Conservation (phyloP, 345 rosid genomes). For the Citropsis articulata region DNA sequence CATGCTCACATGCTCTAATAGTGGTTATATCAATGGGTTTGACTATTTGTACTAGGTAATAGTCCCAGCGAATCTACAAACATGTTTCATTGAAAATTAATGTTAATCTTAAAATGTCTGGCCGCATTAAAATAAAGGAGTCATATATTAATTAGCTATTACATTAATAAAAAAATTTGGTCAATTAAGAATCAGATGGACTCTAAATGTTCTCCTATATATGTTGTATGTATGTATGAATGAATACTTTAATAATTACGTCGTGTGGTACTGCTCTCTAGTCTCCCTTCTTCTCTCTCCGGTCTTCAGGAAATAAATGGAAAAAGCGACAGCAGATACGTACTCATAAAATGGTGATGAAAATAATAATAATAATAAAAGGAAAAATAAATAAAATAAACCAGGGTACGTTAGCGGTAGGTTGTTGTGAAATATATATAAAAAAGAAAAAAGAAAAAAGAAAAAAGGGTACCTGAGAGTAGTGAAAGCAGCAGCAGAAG, state of each 20-base stretch:
- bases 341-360: not conserved
- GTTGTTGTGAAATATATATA: no score
- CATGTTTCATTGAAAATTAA: not conserved
- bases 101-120: not conserved
- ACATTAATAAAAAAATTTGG: not conserved
- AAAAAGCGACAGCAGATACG: not conserved
- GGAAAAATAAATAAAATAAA: not conserved
- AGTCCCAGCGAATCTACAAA: not conserved
- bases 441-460: no score
- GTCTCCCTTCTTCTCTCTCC: not conserved
- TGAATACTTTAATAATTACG: not conserved
- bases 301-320: not conserved
- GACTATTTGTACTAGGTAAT: not conserved
- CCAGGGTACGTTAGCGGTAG: no score
- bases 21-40: not conserved
- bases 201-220: not conserved
- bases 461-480: conserved; percentile 38
- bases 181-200: not conserved
- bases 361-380: no score
- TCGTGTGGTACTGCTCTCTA: not conserved
- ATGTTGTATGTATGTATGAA: not conserved
- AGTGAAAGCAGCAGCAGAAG: conserved; percentile 25
- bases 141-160: not conserved
- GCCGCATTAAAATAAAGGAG: not conserved
- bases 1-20: conserved; percentile 6